Percentiles rank a stretch among this genome's conserved stretches.
phyloP scores from a whole-genome alignment of 768 basidiomycete species.

The Boletus huronensis region DNA sequence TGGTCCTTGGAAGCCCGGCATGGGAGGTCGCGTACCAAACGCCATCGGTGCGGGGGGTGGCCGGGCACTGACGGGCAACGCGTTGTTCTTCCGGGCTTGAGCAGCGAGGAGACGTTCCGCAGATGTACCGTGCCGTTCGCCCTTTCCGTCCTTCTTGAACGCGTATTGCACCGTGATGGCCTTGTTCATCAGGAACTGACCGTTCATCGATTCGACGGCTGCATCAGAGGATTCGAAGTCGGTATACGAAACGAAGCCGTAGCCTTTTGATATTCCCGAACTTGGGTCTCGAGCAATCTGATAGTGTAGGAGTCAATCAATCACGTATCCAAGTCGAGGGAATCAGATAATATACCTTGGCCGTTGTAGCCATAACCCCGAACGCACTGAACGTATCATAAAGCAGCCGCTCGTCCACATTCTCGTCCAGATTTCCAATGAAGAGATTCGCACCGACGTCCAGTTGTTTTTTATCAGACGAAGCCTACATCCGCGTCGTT shows the following conservation, averaged over 20 bases:
- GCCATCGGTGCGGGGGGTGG: conserved; percentile 74
- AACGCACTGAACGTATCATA: conserved; percentile 97
- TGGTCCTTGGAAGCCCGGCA: conserved; percentile 69
- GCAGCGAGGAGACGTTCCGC: conserved; percentile 96
- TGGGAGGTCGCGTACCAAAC: conserved; percentile 62
- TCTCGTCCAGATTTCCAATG: conserved; percentile 92
- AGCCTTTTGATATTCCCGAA: conserved; percentile 87
- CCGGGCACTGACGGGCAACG: conserved; percentile 71
- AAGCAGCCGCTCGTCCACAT: conserved; percentile 87
- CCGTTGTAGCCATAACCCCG: conserved; percentile 87
- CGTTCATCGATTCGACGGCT: conserved; percentile 95
- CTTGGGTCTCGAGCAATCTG: conserved; percentile 91
- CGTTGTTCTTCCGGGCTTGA: conserved; percentile 94
- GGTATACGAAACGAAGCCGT: conserved; percentile 95
- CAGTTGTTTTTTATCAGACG: conserved; percentile 96
- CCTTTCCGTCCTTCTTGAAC: conserved; percentile 99
- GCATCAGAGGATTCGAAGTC: conserved; percentile 98
- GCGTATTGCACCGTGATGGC: conserved; percentile 96
- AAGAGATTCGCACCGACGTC: conserved; percentile 98
- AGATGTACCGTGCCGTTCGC: conserved; percentile 93
- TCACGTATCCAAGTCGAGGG: background rate
- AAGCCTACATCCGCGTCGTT: conserved; percentile 56
- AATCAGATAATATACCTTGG: conserved; percentile 52
- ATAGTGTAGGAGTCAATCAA: background rate
- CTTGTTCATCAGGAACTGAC: conserved; percentile 98